Percentiles rank a stretch among this genome's conserved stretches.
phyloP scores from a whole-genome alignment of 2,329 filamentous ascomycete species.

The Neoscytalidium dimidiatum region DNA sequence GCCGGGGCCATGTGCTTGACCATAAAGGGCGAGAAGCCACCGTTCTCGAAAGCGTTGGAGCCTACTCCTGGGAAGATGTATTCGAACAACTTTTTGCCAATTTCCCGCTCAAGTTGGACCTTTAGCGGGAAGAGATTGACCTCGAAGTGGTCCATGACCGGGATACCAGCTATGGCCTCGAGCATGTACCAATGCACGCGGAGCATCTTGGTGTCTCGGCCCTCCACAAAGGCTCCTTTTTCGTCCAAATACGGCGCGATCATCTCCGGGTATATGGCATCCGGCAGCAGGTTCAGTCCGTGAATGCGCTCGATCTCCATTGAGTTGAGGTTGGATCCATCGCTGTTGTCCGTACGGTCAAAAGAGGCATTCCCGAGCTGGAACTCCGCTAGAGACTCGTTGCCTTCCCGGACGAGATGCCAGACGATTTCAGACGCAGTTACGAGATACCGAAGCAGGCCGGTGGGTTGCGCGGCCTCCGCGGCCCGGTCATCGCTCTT shows the following conservation, averaged over 20 bases:
- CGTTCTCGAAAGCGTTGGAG: conserved; percentile 48
- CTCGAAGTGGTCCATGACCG: conserved; percentile 95
- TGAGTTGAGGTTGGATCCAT: conserved; percentile 93
- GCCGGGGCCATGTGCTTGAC: conserved; percentile 54
- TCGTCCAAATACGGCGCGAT: conserved; percentile 82
- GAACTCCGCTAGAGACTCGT: conserved; percentile 87
- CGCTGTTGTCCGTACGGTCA: conserved; percentile 93
- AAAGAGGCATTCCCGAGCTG: conserved; percentile 90
- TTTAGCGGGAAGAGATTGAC: conserved; percentile 91
- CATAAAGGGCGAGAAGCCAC: conserved; percentile 64
- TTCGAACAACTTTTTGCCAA: conserved; percentile 90
- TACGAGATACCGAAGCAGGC: conserved; percentile 87
- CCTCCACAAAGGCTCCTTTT: conserved; percentile 52
- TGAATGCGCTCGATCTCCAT: conserved; percentile 86
- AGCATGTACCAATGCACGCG: conserved; percentile 97
- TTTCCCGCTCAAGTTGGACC: conserved; percentile 88
- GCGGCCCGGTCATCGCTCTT: conserved; percentile 70
- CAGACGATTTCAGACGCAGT: conserved; percentile 95
- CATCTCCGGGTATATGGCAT: conserved; percentile 95
- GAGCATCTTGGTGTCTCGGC: conserved; percentile 78
- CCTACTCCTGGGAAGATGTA: conserved; percentile 93
- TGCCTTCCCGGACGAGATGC: conserved; percentile 87
- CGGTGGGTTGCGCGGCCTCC: conserved; percentile 68
- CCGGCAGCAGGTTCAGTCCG: conserved; percentile 84
- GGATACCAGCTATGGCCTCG: conserved; percentile 95